A percentile compares a stretch with the other conserved stretches of the same genome.
phyloP scores from a whole-genome alignment of 345 rosid genomes.

The Moringa oleifera region DNA sequence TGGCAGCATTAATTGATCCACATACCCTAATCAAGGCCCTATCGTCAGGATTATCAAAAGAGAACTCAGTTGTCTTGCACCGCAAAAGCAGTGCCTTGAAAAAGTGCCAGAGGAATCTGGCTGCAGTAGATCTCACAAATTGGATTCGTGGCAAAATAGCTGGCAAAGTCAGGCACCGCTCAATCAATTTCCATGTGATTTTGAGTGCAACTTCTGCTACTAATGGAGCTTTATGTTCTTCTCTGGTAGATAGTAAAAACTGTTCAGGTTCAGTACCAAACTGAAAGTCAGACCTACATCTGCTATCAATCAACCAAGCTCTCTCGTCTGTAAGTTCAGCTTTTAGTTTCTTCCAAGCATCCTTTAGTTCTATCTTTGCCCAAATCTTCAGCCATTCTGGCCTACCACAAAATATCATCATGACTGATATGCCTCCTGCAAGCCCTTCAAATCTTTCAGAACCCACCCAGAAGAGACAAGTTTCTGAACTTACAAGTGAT shows the following conservation, averaged over 20 bases:
- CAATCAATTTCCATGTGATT: conserved; percentile 50
- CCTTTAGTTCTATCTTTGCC: conserved; percentile 77
- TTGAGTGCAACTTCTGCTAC: conserved; percentile 45
- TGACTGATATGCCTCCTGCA: conserved; percentile 37
- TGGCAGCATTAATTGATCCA: conserved; percentile 60
- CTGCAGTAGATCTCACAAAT: conserved; percentile 58
- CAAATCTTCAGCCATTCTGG: conserved; percentile 73
- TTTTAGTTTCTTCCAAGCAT: conserved; percentile 61
- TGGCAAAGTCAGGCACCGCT: conserved; percentile 47
- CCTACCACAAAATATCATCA: conserved; percentile 47
- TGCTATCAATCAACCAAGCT: conserved; percentile 43
- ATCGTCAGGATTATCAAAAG: conserved; percentile 23
- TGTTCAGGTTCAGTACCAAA: conserved; percentile 24
- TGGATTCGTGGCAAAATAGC: conserved; percentile 31
- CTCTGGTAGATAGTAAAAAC: conserved; percentile 47
- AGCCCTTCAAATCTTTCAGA: conserved; percentile 28
- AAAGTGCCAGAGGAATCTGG: conserved; percentile 62
- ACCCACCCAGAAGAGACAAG: conserved; percentile 32
- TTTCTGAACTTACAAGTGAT: conserved; percentile 43
- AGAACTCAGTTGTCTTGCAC: conserved; percentile 39
- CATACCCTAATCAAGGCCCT: conserved; percentile 42
- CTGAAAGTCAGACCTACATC: conserved; percentile 9
- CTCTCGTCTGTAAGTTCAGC: conserved; percentile 43
- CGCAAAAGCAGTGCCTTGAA: conserved; percentile 42
- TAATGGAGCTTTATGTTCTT: conserved; percentile 59